Evolutionary conservation across 208 protist genomes (phyloP).

Genomic region (Leishmania amazonensis): DNA sequence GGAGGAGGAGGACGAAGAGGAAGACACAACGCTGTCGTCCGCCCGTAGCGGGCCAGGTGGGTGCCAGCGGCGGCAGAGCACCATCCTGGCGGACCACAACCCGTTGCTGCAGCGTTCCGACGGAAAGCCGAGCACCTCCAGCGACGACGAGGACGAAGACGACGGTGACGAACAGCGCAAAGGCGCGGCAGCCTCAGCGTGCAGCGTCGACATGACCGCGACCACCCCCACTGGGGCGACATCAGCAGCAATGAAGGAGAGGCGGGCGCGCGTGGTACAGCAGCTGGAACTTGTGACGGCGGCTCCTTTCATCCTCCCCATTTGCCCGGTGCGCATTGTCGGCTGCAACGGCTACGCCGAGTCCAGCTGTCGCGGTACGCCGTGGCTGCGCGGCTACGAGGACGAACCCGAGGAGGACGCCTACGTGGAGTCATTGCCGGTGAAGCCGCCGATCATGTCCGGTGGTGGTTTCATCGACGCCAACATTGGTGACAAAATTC

Average conservation of each 20-base stretch:
- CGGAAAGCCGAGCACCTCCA: neutral
- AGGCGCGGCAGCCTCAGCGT: neutral
- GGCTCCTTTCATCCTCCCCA: conserved; percentile 41
- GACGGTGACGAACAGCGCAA: neutral
- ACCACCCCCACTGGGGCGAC: conserved; percentile 12
- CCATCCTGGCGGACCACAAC: conserved; percentile 3
- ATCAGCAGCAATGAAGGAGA: conserved; percentile 1
- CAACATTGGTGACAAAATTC: conserved; percentile 45
- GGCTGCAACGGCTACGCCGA: conserved; percentile 45
- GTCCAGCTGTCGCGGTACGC: conserved; percentile 47
- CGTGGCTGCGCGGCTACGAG: conserved; percentile 58
- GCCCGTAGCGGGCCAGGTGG: neutral
- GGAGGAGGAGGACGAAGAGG: conserved; percentile 12
- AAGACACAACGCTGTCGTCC: conserved; percentile 11
- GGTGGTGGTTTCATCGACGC: conserved; percentile 46
- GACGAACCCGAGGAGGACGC: conserved; percentile 54
- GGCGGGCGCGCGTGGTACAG: conserved; percentile 23
- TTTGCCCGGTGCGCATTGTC: conserved; percentile 54
- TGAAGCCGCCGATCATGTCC: conserved; percentile 49
- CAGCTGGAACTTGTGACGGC: conserved; percentile 32
- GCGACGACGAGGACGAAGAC: conserved; percentile 11
- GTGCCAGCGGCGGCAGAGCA: conserved; percentile 13
- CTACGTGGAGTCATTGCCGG: conserved; percentile 47
- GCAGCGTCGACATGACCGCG: neutral
- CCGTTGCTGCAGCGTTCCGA: neutral